Evolutionary conservation across 371 early-diverging fungal genomes (phyloP).

Genomic region (Catenaria anguillulae): DNA sequence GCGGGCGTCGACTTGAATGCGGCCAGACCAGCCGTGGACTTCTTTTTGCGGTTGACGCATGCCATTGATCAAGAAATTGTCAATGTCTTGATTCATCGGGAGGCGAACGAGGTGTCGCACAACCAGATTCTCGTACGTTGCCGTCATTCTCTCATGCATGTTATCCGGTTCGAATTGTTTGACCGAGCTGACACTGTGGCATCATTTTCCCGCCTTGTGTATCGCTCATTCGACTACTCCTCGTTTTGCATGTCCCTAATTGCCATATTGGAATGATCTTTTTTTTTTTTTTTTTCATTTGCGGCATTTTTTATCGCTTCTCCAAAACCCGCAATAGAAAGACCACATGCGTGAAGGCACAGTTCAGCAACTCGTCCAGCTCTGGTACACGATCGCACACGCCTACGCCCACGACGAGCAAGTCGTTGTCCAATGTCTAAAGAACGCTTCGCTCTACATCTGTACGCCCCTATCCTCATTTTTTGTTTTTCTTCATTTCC

Average conservation of each 20-base stretch:
- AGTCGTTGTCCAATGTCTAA: slow-evolving; percentile 46
- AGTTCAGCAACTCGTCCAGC: slow-evolving; percentile 51
- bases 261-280: no score
- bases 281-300: slow-evolving; percentile 2
- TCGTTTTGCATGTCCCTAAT: no score
- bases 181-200: no score
- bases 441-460: slow-evolving; percentile 46
- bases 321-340: slow-evolving; percentile 27
- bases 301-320: slow-evolving; percentile 2
- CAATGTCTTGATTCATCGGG: slow-evolving; percentile 51
- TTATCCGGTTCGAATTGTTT: no score
- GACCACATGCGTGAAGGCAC: slow-evolving; percentile 81
- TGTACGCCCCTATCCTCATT: slow-evolving; percentile 18
- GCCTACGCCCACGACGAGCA: slow-evolving; percentile 33
- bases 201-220: no score
- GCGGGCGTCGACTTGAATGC: no score
- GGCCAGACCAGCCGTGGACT: slow-evolving; percentile 29
- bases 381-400: slow-evolving; percentile 55
- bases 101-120: slow-evolving; percentile 49
- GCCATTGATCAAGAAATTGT: slow-evolving; percentile 86
- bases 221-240: no score
- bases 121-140: slow-evolving; percentile 54
- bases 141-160: no score
- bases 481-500: neutral
- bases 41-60: slow-evolving; percentile 60